These are phyloP conservation scores for Bruguiera hainesii DNA, from an alignment of 441 rosid species.

Conservation along the genomic window DNA sequence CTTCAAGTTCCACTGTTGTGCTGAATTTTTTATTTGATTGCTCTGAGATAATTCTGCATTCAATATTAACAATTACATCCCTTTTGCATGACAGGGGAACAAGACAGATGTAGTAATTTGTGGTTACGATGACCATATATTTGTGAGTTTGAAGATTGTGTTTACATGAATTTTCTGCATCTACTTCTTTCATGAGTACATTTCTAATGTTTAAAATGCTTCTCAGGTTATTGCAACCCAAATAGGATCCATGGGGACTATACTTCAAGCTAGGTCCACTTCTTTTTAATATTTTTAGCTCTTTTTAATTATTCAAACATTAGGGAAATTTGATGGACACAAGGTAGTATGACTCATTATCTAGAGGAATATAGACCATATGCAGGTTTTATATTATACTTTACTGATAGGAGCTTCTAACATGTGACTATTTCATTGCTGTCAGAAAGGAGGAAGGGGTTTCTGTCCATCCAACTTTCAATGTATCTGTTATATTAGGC, in stretches of 20 bases:
- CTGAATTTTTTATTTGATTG: background rate
- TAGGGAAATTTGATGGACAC: no score
- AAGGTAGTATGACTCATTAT: no score
- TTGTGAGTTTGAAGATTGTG: conserved; percentile 47
- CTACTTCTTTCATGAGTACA: background rate
- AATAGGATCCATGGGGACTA: conserved; percentile 84
- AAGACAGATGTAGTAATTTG: conserved; percentile 68
- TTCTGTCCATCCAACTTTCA: conserved; percentile 64
- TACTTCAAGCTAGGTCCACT: conserved; percentile 76
- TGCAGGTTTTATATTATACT: background rate
- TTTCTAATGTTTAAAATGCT: conserved; percentile 15
- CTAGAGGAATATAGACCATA: background rate
- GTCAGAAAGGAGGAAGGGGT: conserved; percentile 84
- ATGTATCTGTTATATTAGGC: conserved; percentile 77
- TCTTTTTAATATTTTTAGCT: background rate
- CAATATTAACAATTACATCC: conserved; percentile 7
- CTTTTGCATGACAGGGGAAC: conserved; percentile 55
- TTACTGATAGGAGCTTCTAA: background rate
- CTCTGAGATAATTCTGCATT: background rate
- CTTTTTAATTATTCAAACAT: background rate
- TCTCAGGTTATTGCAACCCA: conserved; percentile 81
- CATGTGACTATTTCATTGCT: conserved; percentile 15
- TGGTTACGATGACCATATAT: conserved; percentile 71
- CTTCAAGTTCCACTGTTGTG: background rate
- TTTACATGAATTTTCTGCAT: background rate